These are phyloP conservation scores for Chlamydomonas sphaeroides DNA, from an alignment of 139 green algal species.

Conservation along the genomic window DNA sequence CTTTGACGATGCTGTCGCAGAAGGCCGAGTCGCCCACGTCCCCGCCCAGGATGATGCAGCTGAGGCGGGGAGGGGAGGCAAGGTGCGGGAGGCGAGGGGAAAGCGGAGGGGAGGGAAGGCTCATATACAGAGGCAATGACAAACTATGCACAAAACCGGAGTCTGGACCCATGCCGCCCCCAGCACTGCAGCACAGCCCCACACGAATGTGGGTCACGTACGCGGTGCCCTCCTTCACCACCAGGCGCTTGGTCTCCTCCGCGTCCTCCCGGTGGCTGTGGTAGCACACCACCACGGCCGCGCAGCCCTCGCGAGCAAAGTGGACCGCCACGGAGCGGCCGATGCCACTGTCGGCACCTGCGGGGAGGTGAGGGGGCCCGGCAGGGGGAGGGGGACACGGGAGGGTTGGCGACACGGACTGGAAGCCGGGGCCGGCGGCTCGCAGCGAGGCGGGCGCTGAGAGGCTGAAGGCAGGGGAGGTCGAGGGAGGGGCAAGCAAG, in stretches of 20 bases:
- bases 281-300: conserved; percentile 14
- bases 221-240: conserved; percentile 3
- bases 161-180: too few species aligned
- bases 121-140: background rate
- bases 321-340: conserved; percentile 47
- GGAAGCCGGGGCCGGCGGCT: too few species aligned
- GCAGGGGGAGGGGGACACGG: too few species aligned
- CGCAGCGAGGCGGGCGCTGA: too few species aligned
- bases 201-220: background rate
- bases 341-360: background rate
- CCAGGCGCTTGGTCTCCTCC: conserved; percentile 28
- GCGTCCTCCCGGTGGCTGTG: background rate
- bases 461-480: too few species aligned
- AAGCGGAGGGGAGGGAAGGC: background rate
- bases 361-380: too few species aligned
- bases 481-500: too few species aligned
- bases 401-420: too few species aligned
- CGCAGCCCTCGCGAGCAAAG: conserved; percentile 45
- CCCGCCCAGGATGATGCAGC: conserved; percentile 43
- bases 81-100: background rate
- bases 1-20: conserved; percentile 12
- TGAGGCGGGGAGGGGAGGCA: background rate
- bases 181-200: background rate
- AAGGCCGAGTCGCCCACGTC: conserved; percentile 47
- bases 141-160: background rate